Conservation (phyloP, 805 yeast species). For the Cyberlindnera suaveolens region DNA sequence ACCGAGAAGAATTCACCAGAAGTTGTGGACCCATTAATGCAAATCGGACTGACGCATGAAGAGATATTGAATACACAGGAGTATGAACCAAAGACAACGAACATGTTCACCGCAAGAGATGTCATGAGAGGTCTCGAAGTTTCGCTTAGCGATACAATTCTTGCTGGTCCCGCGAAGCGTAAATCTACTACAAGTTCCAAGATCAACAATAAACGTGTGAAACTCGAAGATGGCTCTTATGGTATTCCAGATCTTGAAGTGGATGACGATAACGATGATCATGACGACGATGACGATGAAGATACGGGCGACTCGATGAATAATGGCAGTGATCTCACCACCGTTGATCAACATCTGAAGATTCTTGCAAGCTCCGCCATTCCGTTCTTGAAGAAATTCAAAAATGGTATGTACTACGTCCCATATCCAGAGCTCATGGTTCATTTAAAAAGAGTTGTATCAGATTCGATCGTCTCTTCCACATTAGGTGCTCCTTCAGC, state of each 20-base stretch:
- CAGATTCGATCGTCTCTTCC: slow-evolving; percentile 51
- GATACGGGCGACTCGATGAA: slow-evolving; percentile 28
- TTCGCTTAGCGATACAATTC: slow-evolving; percentile 36
- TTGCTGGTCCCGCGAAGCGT: slow-evolving; percentile 34
- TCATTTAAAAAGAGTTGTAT: slow-evolving; percentile 40
- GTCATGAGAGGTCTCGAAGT: slow-evolving; percentile 36
- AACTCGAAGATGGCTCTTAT: slow-evolving; percentile 34
- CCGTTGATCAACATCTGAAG: slow-evolving; percentile 61
- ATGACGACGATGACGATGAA: slow-evolving; percentile 23
- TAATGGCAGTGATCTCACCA: slow-evolving; percentile 17
- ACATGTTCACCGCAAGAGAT: slow-evolving; percentile 38
- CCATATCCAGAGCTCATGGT: slow-evolving; percentile 52
- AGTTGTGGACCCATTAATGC: slow-evolving; percentile 31
- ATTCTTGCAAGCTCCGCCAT: slow-evolving; percentile 49
- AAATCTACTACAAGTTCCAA: slow-evolving; percentile 9
- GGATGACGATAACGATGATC: slow-evolving; percentile 19
- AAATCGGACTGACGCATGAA: slow-evolving; percentile 47
- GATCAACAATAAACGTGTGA: slow-evolving; percentile 30
- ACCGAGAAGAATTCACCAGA: slow-evolving; percentile 54
- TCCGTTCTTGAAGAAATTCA: slow-evolving; percentile 52
- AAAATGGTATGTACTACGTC: slow-evolving; percentile 49
- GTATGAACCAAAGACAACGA: slow-evolving; percentile 26
- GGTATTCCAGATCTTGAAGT: slow-evolving; percentile 16
- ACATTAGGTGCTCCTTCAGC: slow-evolving; percentile 63
- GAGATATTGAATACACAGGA: slow-evolving; percentile 26